Evolutionary conservation across 305 asterid species (phyloP).

Genomic region (Fraxinus xanthoxyloides): DNA sequence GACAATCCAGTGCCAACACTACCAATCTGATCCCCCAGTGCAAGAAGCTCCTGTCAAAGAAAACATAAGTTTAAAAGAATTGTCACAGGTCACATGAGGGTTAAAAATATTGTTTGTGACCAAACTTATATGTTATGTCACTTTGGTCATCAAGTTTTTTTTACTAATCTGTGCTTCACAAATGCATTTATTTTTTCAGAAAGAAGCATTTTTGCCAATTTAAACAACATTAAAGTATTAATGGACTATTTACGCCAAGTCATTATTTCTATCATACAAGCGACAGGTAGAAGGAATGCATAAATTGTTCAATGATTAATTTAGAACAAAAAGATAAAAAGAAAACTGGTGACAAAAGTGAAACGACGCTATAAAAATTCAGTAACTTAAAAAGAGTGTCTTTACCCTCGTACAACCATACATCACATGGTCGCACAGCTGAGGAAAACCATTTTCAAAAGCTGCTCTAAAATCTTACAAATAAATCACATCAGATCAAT

Average conservation of each 20-base stretch:
- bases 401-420: neutral
- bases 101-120: neutral
- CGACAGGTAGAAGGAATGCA: neutral
- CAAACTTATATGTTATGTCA: neutral
- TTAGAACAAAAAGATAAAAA: neutral
- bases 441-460: neutral
- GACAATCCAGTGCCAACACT: constrained; percentile 46
- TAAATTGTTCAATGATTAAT: neutral
- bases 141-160: neutral
- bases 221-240: neutral
- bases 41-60: constrained; percentile 46
- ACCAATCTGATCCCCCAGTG: constrained; percentile 54
- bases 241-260: neutral
- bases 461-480: neutral
- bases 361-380: neutral
- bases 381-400: neutral
- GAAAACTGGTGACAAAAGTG: neutral
- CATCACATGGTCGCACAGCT: neutral
- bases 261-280: neutral
- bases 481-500: neutral
- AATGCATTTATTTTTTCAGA: neutral
- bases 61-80: neutral
- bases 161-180: neutral
- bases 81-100: neutral
- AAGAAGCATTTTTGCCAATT: neutral